phyloP scores from a whole-genome alignment of 176 grass and related monocot genomes.

The Aegilops tauschii region DNA sequence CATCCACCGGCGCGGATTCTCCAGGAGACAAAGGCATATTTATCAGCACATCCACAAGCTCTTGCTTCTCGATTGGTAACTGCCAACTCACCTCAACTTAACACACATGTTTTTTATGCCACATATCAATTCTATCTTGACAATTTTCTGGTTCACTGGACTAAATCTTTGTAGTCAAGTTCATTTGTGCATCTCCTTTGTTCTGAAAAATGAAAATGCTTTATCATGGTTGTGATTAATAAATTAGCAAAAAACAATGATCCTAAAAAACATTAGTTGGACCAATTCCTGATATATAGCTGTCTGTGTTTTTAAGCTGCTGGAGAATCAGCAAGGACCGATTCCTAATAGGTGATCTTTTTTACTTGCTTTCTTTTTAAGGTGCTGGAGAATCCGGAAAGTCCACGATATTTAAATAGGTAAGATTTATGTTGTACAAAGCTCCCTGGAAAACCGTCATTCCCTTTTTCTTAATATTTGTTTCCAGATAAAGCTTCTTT shows the following conservation, averaged over 20 bases:
- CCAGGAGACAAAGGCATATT: too few species aligned
- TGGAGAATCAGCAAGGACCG: too few species aligned
- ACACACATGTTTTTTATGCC: neutral
- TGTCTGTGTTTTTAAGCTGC: too few species aligned
- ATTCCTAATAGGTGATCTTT: neutral
- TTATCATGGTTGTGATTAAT: neutral
- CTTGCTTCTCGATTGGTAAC: conserved; percentile 66
- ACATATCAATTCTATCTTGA: too few species aligned
- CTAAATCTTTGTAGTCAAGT: neutral
- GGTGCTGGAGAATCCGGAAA: conserved; percentile 84
- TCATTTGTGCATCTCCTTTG: neutral
- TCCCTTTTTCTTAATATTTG: too few species aligned
- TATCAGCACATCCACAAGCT: conserved; percentile 71
- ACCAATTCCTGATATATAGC: too few species aligned
- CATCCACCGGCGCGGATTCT: too few species aligned
- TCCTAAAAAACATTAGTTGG: neutral
- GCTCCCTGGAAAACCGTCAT: too few species aligned
- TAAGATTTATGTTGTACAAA: neutral
- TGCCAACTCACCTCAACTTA: neutral
- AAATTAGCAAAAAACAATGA: neutral
- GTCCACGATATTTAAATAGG: conserved; percentile 99
- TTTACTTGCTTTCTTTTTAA: neutral
- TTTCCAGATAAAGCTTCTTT: too few species aligned
- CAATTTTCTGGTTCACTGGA: too few species aligned
- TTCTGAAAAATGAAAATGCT: neutral